Percentiles rank a stretch among this genome's conserved stretches.
These are phyloP conservation scores for Psilocybe tampanensis DNA, from an alignment of 768 basidiomycete genomes.

Conservation along the genomic window DNA sequence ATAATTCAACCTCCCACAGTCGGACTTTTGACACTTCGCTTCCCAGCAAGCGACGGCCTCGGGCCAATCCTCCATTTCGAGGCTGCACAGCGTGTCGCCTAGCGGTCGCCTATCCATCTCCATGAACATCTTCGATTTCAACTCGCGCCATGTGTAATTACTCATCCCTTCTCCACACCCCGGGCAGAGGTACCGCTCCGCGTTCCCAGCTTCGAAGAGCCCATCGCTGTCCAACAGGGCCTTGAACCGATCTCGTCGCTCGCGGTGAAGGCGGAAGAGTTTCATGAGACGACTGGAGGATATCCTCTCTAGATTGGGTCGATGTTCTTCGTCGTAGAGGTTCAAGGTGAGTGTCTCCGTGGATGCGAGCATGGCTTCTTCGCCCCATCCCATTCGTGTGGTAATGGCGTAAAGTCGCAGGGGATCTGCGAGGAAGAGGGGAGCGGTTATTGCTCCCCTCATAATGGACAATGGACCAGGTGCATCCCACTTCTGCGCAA, in stretches of 20 bases:
- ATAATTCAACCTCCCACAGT: conserved; percentile 36
- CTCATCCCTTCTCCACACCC: conserved; percentile 35
- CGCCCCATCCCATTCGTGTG: conserved; percentile 44
- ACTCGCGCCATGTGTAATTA: conserved; percentile 40
- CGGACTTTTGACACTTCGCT: conserved; percentile 32
- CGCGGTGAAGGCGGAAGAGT: conserved; percentile 44
- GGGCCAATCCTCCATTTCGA: conserved; percentile 46
- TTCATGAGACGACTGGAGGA: conserved; percentile 35
- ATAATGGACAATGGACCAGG: conserved; percentile 45
- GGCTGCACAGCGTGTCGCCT: conserved; percentile 37
- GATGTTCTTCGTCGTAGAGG: conserved; percentile 35
- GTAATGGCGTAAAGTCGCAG: conserved; percentile 51
- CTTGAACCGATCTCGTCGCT: conserved; percentile 40
- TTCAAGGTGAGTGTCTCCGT: conserved; percentile 41
- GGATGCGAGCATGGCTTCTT: conserved; percentile 45
- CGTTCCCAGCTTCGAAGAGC: conserved; percentile 41
- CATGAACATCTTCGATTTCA: conserved; percentile 39
- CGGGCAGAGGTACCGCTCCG: conserved; percentile 28
- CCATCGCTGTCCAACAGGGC: conserved; percentile 34
- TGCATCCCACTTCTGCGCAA: conserved; percentile 49
- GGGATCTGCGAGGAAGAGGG: conserved; percentile 44
- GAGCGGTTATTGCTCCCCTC: conserved; percentile 42
- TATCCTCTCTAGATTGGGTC: conserved; percentile 34
- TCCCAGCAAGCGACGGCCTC: conserved; percentile 42
- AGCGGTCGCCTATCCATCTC: conserved; percentile 42